Evolutionary conservation across 768 basidiomycete species (phyloP), one percentile per base, ranked within the genome.

Genomic region (Panellus pusillus): DNA sequence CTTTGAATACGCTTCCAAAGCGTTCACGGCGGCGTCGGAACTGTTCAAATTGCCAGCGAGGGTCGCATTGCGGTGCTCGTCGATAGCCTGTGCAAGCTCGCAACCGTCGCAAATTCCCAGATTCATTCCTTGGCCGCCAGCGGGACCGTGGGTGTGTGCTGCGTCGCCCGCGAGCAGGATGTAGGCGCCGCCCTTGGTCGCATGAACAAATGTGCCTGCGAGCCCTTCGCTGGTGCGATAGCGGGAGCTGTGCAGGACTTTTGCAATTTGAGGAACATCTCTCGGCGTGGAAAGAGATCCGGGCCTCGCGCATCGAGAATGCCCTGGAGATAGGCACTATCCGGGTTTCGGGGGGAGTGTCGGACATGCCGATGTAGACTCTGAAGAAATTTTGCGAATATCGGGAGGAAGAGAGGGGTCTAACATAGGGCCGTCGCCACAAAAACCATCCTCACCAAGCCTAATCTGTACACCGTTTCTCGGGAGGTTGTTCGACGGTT

Each of bases 41-140:
- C 37, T 32, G 1, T 17, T 36, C 9, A 8, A 27, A n/a, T n/a
- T n/a, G n/a, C n/a, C n/a, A n/a, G n/a, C n/a, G n/a, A n/a, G n/a
- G n/a, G n/a, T n/a, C n/a, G n/a, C n/a, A 7, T 15, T 36, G 27
- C 50, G 50, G 44, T 72, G 72, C 36, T 64, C 66, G 20, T 62
- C 60, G 29, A 79, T 56, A 4, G 55, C 67, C 12, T 69, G 66
- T 3, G 69, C 77, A 6, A 77, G 68, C 44, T 66, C 65, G 14
- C 73, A 48, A 1, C 69, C 75, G 50, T 79, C 78, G 20, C 75
- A 68, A 14, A 79, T 58, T 4, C 77, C 74, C 20, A 79, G 68
- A 57, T 77, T 78, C 76, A 79, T 75, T 6, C 77, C 78, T 50
- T 77, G 77, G 2, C 78, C 78, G 5, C 78, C 78, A 2, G 66